Percentiles rank a stretch among this genome's conserved stretches.
phyloP scores from a whole-genome alignment of 2,329 filamentous ascomycete genomes.

The Aspergillus nomiae region DNA sequence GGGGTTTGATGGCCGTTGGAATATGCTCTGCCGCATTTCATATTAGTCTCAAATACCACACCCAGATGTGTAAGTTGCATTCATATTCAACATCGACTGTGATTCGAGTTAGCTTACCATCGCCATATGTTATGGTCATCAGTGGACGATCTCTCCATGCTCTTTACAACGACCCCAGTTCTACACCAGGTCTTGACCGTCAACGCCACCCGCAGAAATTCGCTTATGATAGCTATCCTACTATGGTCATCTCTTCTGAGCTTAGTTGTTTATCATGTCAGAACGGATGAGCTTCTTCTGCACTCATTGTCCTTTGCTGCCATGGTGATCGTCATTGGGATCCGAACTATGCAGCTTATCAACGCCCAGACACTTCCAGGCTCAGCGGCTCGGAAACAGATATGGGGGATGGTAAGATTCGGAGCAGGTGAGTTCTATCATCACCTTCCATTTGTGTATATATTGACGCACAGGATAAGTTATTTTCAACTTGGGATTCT shows the following conservation, averaged over 20 bases:
- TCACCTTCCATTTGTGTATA: fast-evolving
- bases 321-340: slow-evolving; percentile 17
- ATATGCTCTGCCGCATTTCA: slow-evolving; percentile 29
- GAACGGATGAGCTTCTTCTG: slow-evolving; percentile 22
- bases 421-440: slow-evolving; percentile 13
- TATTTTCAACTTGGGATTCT: slow-evolving; percentile 24
- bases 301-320: slow-evolving; percentile 19
- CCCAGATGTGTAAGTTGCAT: slow-evolving; percentile 27
- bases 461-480: neutral
- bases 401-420: slow-evolving; percentile 24
- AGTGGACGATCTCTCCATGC: slow-evolving; percentile 30
- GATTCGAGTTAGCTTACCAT: no score
- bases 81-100: neutral
- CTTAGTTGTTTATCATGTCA: slow-evolving; percentile 17
- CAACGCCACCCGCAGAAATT: slow-evolving; percentile 11
- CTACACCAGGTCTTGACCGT: slow-evolving; percentile 23
- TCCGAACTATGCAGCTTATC: slow-evolving; percentile 18
- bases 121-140: neutral
- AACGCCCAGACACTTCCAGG: slow-evolving; percentile 9
- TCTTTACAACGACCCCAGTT: slow-evolving; percentile 23
- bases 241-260: slow-evolving; percentile 4
- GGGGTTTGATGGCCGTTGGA: slow-evolving; percentile 26
- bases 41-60: slow-evolving; percentile 31
- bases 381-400: slow-evolving; percentile 15
- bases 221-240: slow-evolving; percentile 6